Conservation (phyloP, 2,329 filamentous ascomycete genomes). For the Amauroascus verrucosus region DNA sequence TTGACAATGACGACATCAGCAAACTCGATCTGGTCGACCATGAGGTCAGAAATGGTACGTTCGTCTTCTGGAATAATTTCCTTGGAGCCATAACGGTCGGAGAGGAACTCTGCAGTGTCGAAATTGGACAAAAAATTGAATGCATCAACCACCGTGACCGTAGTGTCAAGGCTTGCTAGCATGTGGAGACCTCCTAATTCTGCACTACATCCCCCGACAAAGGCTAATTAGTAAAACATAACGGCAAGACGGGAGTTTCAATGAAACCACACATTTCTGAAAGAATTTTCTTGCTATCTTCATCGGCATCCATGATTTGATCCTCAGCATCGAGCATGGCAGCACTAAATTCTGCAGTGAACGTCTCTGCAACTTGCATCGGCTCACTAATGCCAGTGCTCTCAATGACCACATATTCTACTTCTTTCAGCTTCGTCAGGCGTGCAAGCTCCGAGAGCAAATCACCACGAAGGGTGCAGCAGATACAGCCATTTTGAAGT, state of each 20-base stretch:
- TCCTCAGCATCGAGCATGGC: constrained; percentile 42
- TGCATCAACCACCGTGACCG: constrained; percentile 49
- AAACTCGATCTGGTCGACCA: constrained; percentile 61
- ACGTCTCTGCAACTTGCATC: constrained; percentile 64
- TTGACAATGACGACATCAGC: constrained; percentile 63
- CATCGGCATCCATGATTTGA: constrained; percentile 36
- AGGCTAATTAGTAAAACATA: constrained; percentile 1
- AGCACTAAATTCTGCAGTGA: constrained; percentile 46
- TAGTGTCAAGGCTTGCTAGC: constrained; percentile 57
- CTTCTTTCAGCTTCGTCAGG: constrained; percentile 33
- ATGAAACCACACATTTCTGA: constrained; percentile 36
- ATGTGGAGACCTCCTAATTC: constrained; percentile 54
- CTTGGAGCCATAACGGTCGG: constrained; percentile 48
- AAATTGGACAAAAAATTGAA: constrained; percentile 65
- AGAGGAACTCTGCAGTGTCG: constrained; percentile 57
- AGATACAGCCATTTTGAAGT: constrained; percentile 65
- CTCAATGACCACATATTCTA: constrained; percentile 64
- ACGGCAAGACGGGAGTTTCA: constrained; percentile 13
- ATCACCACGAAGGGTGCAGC: constrained; percentile 62
- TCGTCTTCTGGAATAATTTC: constrained; percentile 59
- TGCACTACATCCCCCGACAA: constrained; percentile 28
- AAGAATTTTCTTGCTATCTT: constrained; percentile 38
- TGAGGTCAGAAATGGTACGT: constrained; percentile 61
- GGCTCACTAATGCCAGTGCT: constrained; percentile 63
- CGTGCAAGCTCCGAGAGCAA: constrained; percentile 57